phyloP scores from a whole-genome alignment of 2,329 filamentous ascomycete species.

The Atkinsonella texensis region DNA sequence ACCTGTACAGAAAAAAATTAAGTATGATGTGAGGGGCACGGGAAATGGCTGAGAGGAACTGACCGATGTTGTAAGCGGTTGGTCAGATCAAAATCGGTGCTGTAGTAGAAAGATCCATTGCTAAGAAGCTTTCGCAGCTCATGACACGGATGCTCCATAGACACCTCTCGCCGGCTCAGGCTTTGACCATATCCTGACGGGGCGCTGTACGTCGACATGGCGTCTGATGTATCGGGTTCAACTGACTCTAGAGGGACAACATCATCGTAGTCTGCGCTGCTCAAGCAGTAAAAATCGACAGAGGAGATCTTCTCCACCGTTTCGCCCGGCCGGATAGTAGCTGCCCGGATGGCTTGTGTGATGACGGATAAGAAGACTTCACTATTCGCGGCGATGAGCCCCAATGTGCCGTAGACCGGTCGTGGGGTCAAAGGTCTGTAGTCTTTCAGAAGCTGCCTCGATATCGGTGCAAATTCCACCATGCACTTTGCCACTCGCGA shows the following conservation, averaged over 20 bases:
- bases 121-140: constrained; percentile 84
- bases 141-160: constrained; percentile 77
- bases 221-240: constrained; percentile 37
- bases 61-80: constrained; percentile 83
- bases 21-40: background rate
- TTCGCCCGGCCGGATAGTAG: constrained; percentile 75
- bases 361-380: constrained; percentile 91
- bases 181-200: constrained; percentile 23
- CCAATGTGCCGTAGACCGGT: constrained; percentile 74
- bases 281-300: constrained; percentile 90
- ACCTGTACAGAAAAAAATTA: constrained; percentile 31
- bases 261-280: constrained; percentile 74
- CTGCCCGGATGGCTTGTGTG: constrained; percentile 65
- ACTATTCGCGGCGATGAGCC: constrained; percentile 68
- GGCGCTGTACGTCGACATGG: constrained; percentile 35
- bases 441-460: constrained; percentile 55
- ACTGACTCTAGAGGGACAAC: constrained; percentile 45
- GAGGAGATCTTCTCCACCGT: constrained; percentile 76
- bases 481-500: constrained; percentile 55
- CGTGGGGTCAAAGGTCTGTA: constrained; percentile 65
- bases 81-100: constrained; percentile 94
- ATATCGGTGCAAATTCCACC: constrained; percentile 67
- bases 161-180: constrained; percentile 53
- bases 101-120: constrained; percentile 95
- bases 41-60: constrained; percentile 2